phyloP scores from a whole-genome alignment of 176 grass and related monocot genomes.

The Oryza meyeriana region DNA sequence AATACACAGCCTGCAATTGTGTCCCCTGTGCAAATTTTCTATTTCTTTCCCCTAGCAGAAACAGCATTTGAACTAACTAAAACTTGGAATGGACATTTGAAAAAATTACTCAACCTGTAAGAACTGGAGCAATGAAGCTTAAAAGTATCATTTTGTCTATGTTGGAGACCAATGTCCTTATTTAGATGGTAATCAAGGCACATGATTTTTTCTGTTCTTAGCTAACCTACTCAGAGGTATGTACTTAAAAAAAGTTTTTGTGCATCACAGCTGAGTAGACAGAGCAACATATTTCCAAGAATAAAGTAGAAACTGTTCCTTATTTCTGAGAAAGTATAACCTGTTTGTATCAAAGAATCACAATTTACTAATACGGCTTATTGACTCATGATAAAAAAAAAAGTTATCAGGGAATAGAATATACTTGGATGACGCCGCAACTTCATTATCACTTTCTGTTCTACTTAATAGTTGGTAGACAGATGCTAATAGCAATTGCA shows the following conservation, averaged over 20 bases:
- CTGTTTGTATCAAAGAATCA: conserved; percentile 24
- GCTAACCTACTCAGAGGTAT: not conserved
- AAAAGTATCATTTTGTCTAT: conserved; percentile 13
- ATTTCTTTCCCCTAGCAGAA: conserved; percentile 7
- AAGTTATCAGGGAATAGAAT: conserved; percentile 26
- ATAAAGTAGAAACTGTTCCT: not conserved
- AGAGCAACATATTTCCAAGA: not conserved
- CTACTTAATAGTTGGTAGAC: conserved; percentile 64
- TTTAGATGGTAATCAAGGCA: not conserved
- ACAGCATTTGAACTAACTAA: conserved; percentile 8
- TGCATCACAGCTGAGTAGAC: conserved; percentile 1
- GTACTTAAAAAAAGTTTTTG: not conserved
- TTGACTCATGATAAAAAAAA: not conserved
- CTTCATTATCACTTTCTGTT: conserved; percentile 63
- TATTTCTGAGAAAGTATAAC: not conserved
- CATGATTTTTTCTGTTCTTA: conserved; percentile 1
- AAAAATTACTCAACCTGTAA: not conserved
- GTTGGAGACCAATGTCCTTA: not conserved
- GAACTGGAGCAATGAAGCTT: conserved; percentile 18
- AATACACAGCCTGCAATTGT: not conserved
- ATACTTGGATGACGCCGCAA: conserved; percentile 71
- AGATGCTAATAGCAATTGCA: conserved; percentile 77
- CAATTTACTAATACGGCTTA: conserved; percentile 19
- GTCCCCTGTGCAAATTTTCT: not conserved
- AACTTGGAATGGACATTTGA: not conserved